Evolutionary conservation across 768 basidiomycete species (phyloP).

Genomic region (Tricholoma hemisulphureum): DNA sequence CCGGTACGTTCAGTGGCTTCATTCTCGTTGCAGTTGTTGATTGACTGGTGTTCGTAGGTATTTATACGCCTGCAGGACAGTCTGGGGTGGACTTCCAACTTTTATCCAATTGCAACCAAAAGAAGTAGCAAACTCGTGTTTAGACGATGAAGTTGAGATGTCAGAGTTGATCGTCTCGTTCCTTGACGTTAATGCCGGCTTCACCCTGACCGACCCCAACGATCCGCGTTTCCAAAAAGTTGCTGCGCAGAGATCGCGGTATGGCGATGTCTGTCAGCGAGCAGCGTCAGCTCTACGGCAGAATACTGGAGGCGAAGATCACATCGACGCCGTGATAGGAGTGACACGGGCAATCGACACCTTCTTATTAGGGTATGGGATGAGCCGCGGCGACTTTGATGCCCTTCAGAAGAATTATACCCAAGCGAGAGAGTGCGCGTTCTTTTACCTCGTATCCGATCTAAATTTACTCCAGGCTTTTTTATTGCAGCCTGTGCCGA

Average conservation of each 20-base stretch:
- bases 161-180: slow-evolving; percentile 67
- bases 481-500: slow-evolving; percentile 52
- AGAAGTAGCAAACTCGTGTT: slow-evolving; percentile 53
- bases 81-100: slow-evolving; percentile 76
- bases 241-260: slow-evolving; percentile 53
- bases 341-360: slow-evolving; percentile 74
- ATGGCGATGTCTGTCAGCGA: slow-evolving; percentile 64
- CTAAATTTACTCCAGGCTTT: not conserved
- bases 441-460: not conserved
- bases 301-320: slow-evolving; percentile 69
- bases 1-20: slow-evolving; percentile 44
- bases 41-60: slow-evolving; percentile 40
- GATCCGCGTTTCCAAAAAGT: slow-evolving; percentile 76
- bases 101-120: slow-evolving; percentile 61
- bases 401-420: slow-evolving; percentile 65
- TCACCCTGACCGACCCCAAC: slow-evolving; percentile 66
- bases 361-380: slow-evolving; percentile 69
- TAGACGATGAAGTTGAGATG: slow-evolving; percentile 62
- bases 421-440: slow-evolving; percentile 58
- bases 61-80: slow-evolving; percentile 67
- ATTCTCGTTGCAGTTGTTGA: not conserved
- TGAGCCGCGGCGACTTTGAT: slow-evolving; percentile 57
- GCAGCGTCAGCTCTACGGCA: slow-evolving; percentile 66
- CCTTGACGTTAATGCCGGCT: slow-evolving; percentile 70
- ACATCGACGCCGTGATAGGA: slow-evolving; percentile 79